Base-by-base conservation (phyloP, 306 rosid species). In the Fragaria ananassa region DNA sequence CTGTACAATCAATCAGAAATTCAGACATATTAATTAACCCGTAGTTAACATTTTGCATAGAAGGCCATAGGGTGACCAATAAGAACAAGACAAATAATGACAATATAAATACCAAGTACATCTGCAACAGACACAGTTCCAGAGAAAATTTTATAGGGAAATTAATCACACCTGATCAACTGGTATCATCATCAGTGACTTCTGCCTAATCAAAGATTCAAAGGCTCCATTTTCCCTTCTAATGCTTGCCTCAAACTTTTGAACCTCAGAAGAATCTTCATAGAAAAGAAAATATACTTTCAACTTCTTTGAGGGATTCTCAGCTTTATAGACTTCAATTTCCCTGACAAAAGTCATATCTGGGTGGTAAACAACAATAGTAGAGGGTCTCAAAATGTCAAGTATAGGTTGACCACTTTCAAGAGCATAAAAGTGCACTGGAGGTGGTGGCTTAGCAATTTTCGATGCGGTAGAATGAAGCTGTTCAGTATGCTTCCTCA, bases 181-280 rank as follows among this genome's bases (percentile, higher is more conserved):
- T 63, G 97, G 96, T 81, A 95, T 90, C 89, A 92, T 92, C 98
- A 95, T 95, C 90, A 90, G 80, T 76, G 97, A 95, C 81, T 95
- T 95, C 86, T 92, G 98, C 83, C 98, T 85, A 71, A 92, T 95
- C 81, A 95, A 83, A 82, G 98, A 95, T 89, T 95, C 98, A 84
- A 95, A 95, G 60, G 97, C 98, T 58, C 91, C 94, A 80, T 95
- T 95, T 85, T 95, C 98, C 84, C 90, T 85, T 61, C 96, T 89
- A 72, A 95, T 90, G 81, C 96, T 92, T 6, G 98, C 97, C 87
- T 92, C 93, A 76, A 92, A 92, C 82, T 92, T 95, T 84, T 87
- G 97, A 81, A 79, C 97, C 88, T 95, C 98, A 3, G 98, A 86
- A 58, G 98, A 95, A 69, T 89, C 90, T 79, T 95, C 98, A 72